Base-by-base conservation (phyloP, 805 yeast species). In the Starmerella roubikii region DNA sequence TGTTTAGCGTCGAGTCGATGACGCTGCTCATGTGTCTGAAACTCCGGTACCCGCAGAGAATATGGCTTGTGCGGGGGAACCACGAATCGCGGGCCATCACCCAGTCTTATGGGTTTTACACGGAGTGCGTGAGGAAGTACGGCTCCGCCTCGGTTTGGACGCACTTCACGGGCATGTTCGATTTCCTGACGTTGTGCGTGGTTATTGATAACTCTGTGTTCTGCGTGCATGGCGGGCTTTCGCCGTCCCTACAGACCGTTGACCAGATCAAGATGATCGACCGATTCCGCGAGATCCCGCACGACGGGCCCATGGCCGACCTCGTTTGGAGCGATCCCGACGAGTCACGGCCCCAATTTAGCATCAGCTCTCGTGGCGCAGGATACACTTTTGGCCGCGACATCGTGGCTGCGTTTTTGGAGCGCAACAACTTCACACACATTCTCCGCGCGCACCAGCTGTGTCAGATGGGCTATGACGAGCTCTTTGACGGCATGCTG, bases 281-380 rank as follows among this genome's bases (percentile, higher is more conserved):
- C 59, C 59, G 99, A 42, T 88, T 85, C 55, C 73, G 77, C 48
- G 99, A 91, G 57, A 84, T 93, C 11, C 99, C 99, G 0, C 98
- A 93, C 51, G 98, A 91, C 57, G 99, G 99, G 0, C 94, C 96
- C 13, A 91, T 91, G 96, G 98, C 98, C 1, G 99, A 91, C 58
- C 64, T 91, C 36, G 97, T 91, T 16, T 91, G 99, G 99, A 78
- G 91, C 18, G 99, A 91, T 55, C 99, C 99, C 0, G 97, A 93
- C 58, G 79, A 81, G 24, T 82, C 79, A 40, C 66, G 65, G 37
- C 59, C 59, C 3, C 94, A 85, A 53, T 91, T 91, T 58, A 78
- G 86, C 48, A 70, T 91, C 17, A 76, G 86, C 23, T 94, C 98
- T 1, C 62, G 99, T 52, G 99, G 99, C 30, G 99, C 99, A 1